Base-by-base conservation (phyloP, 305 asterid species). In the Coffea humblotiana region DNA sequence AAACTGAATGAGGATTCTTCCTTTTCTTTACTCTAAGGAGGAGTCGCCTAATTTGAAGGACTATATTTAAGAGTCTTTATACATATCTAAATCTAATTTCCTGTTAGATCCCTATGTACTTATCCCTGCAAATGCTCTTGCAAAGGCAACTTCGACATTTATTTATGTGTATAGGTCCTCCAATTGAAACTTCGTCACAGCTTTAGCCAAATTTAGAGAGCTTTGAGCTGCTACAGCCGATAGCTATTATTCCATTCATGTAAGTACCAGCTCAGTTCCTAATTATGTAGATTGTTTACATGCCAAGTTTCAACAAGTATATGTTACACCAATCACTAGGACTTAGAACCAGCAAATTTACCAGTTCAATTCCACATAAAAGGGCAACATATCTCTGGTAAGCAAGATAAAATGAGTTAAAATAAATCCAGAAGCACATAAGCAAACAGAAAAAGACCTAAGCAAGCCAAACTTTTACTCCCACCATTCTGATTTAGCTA, bases 401-500 rank as follows among this genome's bases (percentile, higher is more conserved):
- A 52, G 58, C 58, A 52, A 52, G 68, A 63, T n/a, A 25, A 14
- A 18, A 35, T 15, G 19, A 29, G 58, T 4, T 14, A 52, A 47
- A 40, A 60, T 23, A 6, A n/a, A 25, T 14, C 56, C 15, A 8
- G 43, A 75, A 60, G 40, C 25, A 60, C 2, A 52, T 58, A 25
- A 52, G 48, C 54, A 32, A 70, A 48, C 32, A 66, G 69, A 72
- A 83, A 83, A 80, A 35, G 63, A 47, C 51, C 82, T 71, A 77
- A 25, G 45, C 77, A 71, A 82, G 58, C 73, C 71, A 79, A 82
- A 82, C 79, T 86, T 66, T 43, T 82, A 79, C 32, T 40, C 84
- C 77, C 86, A 94, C 99, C 99, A 96, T 85, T 94, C 98, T 79
- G 75, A 84, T 88, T 94, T 96, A 78, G 98, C 96, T 68, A 82